Percentiles rank a stretch among this genome's conserved stretches.
phyloP scores from a whole-genome alignment of 2,329 filamentous ascomycete species.

The Sporothrix brasiliensis region DNA sequence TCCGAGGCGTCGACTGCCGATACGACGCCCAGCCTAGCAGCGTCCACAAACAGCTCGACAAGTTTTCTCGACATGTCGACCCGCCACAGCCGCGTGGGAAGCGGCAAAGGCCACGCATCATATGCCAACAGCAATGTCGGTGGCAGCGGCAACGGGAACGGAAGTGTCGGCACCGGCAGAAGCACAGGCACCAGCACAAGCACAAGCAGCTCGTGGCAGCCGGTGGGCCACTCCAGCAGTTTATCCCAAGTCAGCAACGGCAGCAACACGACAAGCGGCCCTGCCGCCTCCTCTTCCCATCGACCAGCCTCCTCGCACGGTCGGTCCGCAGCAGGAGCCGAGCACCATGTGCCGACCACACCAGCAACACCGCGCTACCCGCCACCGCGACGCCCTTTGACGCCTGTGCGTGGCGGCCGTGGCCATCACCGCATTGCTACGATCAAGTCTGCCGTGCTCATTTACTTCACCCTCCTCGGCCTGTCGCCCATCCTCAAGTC shows the following conservation, averaged over 20 bases:
- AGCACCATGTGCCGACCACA: conserved; percentile 34
- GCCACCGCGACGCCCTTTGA: conserved; percentile 39
- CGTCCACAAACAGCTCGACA: conserved; percentile 30
- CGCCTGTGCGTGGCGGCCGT: conserved; percentile 46
- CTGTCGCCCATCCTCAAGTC: conserved; percentile 95
- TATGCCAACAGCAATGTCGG: background rate
- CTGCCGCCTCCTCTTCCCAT: background rate
- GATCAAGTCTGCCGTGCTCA: conserved; percentile 87
- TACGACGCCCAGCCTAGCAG: background rate
- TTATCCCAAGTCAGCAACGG: conserved; percentile 19
- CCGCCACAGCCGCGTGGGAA: conserved; percentile 6
- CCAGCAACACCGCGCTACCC: conserved; percentile 41
- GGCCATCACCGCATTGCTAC: conserved; percentile 68
- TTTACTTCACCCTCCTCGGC: conserved; percentile 89
- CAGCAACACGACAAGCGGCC: background rate
- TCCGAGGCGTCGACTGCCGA: background rate
- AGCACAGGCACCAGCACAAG: background rate
- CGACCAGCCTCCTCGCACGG: conserved; percentile 15
- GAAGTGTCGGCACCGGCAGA: conserved; percentile 14
- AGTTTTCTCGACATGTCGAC: conserved; percentile 29
- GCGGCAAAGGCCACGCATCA: background rate
- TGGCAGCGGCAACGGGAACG: no score
- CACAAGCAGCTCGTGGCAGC: conserved; percentile 20
- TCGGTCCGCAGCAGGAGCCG: background rate
- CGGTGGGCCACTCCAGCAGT: background rate